phyloP scores from a whole-genome alignment of 75 land plant species.

The Picea sitchensis region DNA sequence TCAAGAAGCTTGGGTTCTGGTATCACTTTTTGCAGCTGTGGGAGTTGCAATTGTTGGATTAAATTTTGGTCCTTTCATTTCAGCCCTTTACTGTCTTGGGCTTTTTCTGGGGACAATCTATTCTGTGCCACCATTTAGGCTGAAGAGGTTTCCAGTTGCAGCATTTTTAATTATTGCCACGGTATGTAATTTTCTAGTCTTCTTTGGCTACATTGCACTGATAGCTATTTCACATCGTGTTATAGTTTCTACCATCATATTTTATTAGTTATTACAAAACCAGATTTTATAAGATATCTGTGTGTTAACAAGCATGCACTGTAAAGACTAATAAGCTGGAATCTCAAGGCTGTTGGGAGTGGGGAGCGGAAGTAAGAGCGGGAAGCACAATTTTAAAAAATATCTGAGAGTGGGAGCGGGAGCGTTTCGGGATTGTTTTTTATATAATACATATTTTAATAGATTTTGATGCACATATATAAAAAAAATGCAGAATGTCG shows the following conservation, averaged over 20 bases:
- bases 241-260: neutral
- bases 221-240: neutral
- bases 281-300: neutral
- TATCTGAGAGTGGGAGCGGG: too few relatives aligned
- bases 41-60: conserved; percentile 73
- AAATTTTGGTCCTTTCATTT: conserved; percentile 91
- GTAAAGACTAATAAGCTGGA: too few relatives aligned
- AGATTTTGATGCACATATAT: too few relatives aligned
- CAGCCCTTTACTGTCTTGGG: conserved; percentile 72
- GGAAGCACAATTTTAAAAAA: too few relatives aligned
- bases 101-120: conserved; percentile 94
- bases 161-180: conserved; percentile 98
- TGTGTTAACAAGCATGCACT: neutral
- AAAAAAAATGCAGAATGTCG: too few relatives aligned
- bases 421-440: too few relatives aligned
- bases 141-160: conserved; percentile 89
- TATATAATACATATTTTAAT: too few relatives aligned
- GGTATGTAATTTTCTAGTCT: conserved; percentile 26
- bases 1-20: conserved; percentile 81
- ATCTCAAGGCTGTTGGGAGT: too few relatives aligned
- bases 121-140: conserved; percentile 95
- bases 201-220: neutral
- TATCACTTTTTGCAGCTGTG: conserved; percentile 56
- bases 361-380: too few relatives aligned
- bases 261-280: neutral